Evolutionary conservation across 2,329 filamentous ascomycete genomes (phyloP).

Genomic region (Keithomyces neogunnii): DNA sequence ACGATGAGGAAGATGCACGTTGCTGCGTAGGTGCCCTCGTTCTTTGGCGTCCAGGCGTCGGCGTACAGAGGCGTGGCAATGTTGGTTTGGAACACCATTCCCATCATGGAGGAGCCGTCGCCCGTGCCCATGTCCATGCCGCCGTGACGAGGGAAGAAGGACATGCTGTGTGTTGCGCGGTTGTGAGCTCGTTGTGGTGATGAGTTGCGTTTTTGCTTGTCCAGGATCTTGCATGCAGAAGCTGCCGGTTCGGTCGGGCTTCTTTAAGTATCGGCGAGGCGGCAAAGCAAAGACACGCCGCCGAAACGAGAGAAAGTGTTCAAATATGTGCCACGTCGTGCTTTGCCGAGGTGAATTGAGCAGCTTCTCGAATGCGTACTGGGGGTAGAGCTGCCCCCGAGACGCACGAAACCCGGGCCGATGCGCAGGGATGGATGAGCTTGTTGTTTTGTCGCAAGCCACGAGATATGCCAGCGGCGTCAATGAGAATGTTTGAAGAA

Average conservation of each 20-base stretch:
- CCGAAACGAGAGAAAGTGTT: background rate
- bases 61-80: constrained; percentile 48
- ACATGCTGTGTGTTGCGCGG: constrained; percentile 8
- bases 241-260: no score
- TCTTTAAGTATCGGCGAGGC: no score
- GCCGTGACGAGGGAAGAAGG: constrained; percentile 14
- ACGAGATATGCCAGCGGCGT: background rate
- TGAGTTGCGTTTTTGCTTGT: no score
- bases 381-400: background rate
- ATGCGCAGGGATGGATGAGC: background rate
- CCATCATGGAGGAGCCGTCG: constrained; percentile 25
- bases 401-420: background rate
- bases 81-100: constrained; percentile 52
- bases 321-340: background rate
- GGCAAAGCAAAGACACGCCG: background rate
- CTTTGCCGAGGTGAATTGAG: background rate
- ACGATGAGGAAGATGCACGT: constrained; percentile 87
- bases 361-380: constrained; percentile 1
- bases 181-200: background rate
- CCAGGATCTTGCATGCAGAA: no score
- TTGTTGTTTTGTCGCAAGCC: background rate
- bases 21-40: constrained; percentile 66
- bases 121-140: constrained; percentile 8
- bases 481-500: background rate
- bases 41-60: constrained; percentile 62